A percentile compares a stretch with the other conserved stretches of the same genome.
These are phyloP conservation scores for Bacterosira constricta DNA, from an alignment of 108 stramenopile genomes.

Conservation along the genomic window DNA sequence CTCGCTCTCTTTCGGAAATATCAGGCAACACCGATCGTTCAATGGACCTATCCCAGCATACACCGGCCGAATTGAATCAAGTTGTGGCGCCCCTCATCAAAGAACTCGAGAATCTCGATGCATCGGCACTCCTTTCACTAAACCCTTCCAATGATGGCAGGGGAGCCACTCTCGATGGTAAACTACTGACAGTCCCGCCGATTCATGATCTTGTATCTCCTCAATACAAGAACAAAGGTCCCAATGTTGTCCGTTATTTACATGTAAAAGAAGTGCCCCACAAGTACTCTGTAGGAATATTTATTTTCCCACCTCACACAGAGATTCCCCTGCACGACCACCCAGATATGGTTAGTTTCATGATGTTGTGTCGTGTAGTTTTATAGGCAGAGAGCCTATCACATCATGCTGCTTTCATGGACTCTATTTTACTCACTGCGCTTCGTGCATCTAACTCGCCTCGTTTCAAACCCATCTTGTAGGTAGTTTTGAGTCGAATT, in stretches of 20 bases:
- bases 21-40: not conserved
- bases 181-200: constrained; percentile 42
- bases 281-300: constrained; percentile 87
- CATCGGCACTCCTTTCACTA: constrained; percentile 53
- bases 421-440: too few relatives aligned
- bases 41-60: constrained; percentile 29
- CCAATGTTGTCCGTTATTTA: constrained; percentile 64
- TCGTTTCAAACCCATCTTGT: too few relatives aligned
- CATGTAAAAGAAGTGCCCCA: constrained; percentile 78
- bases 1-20: constrained; percentile 3
- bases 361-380: too few relatives aligned
- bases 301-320: constrained; percentile 90
- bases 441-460: too few relatives aligned
- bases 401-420: too few relatives aligned
- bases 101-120: constrained; percentile 56
- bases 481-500: constrained; percentile 87
- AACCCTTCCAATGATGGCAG: constrained; percentile 20
- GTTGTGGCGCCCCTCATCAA: constrained; percentile 39
- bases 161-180: constrained; percentile 25
- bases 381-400: too few relatives aligned
- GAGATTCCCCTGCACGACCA: constrained; percentile 95
- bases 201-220: constrained; percentile 66
- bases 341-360: constrained; percentile 92
- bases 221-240: not conserved
- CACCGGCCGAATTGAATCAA: constrained; percentile 22